Conservation (phyloP, 1,284 basidiomycete genomes). For the Trichosporon coremiiforme region DNA sequence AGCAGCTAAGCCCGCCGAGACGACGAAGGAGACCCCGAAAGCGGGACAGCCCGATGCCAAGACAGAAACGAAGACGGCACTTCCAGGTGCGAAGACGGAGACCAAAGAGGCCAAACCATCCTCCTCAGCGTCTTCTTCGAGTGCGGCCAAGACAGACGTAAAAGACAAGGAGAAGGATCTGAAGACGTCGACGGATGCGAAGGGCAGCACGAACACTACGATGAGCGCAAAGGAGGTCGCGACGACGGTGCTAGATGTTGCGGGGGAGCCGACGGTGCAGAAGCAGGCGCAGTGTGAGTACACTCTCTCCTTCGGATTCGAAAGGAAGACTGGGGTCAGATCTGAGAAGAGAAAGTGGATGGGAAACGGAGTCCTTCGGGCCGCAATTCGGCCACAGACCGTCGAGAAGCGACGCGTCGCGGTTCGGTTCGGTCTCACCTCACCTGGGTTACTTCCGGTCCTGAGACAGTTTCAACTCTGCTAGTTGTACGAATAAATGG, state of each 20-base stretch:
- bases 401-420: neutral
- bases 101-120: neutral
- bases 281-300: slow-evolving; percentile 12
- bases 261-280: neutral
- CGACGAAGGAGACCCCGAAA: no score
- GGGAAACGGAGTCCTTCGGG: no score
- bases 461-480: neutral
- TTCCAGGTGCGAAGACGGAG: neutral
- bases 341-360: no score
- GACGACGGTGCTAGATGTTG: slow-evolving; percentile 4
- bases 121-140: neutral
- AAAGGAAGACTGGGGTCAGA: no score
- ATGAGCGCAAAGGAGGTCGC: neutral
- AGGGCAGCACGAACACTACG: neutral
- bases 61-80: neutral
- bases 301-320: neutral
- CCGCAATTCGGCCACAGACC: no score
- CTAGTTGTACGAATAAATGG: neutral
- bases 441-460: neutral
- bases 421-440: neutral
- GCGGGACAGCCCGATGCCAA: neutral
- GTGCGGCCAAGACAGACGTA: neutral
- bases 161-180: neutral
- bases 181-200: neutral
- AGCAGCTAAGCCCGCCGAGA: neutral